Conservation (phyloP, 2,329 filamentous ascomycete species). For the Emericellopsis cladophorae region DNA sequence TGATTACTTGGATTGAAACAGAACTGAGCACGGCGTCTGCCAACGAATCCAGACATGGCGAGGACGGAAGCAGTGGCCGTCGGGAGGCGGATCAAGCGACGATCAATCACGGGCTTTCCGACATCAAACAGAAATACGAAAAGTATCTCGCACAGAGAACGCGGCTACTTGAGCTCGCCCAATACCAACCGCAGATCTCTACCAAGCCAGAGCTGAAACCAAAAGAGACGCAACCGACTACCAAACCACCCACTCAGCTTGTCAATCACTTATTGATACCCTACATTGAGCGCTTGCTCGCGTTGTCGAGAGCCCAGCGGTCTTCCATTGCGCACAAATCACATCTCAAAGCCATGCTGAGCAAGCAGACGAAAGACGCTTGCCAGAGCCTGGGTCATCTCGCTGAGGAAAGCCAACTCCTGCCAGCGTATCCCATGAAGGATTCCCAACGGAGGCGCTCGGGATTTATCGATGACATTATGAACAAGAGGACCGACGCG, state of each 20-base stretch:
- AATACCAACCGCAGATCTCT: conserved; percentile 16
- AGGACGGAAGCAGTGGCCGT: conserved; percentile 9
- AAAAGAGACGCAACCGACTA: no score
- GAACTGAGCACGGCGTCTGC: conserved; percentile 42
- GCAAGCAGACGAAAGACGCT: conserved; percentile 36
- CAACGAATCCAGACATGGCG: conserved; percentile 15
- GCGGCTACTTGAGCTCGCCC: conserved; percentile 28
- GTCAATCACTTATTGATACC: conserved; percentile 36
- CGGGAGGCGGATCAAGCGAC: conserved; percentile 10
- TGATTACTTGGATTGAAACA: conserved; percentile 53
- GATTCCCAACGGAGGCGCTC: conserved; percentile 17
- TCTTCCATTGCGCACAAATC: conserved; percentile 44
- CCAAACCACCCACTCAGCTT: conserved; percentile 5
- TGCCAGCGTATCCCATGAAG: conserved; percentile 36
- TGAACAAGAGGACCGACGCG: conserved; percentile 19
- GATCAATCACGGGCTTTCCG: conserved; percentile 26
- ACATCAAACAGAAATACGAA: conserved; percentile 40
- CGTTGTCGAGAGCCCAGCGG: conserved; percentile 43
- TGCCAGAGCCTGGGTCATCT: conserved; percentile 38
- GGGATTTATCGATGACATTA: conserved; percentile 31
- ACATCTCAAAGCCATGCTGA: conserved; percentile 36
- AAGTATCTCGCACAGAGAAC: conserved; percentile 38
- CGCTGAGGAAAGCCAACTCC: conserved; percentile 48
- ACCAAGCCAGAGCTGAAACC: conserved; percentile 8
- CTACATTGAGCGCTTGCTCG: conserved; percentile 40